Base-by-base conservation (phyloP, 208 protist species). In the Endotrypanum monterogeii region DNA sequence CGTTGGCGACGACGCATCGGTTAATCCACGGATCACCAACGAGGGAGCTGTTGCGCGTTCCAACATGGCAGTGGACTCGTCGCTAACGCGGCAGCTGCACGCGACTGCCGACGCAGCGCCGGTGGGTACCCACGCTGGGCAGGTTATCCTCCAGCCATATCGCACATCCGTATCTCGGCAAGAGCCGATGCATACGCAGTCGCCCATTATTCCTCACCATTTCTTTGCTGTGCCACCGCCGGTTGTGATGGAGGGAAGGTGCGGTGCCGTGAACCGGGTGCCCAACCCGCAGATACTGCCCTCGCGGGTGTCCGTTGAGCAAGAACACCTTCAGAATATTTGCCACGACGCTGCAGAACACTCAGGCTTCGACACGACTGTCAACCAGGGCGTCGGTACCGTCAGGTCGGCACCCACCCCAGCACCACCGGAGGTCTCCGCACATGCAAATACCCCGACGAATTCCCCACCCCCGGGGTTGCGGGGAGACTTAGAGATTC, bases 151-250 rank as follows among this genome's bases (percentile, higher is more conserved):
- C 50, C 30, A 25, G 14, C 46, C 46, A 8, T 28, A 44, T 50
- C 35, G 16, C 14, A 23, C 71, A 39, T 35, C 65, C 41, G 16
- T 51, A 25, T 23, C 55, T 54, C 41, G 7, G 30, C 23, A 14
- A 35, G 51, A 9, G 18, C 20, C 30, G 14, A 7, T 71, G 6
- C 9, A 32, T 46, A 41, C 12, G 60, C 35, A 65, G 60, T 23
- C 8, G 48, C 18, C 28, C 52, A 20, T 51, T 0, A 11, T 35
- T 18, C 51, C 62, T 44, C 73, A 67, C 14, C 37, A 39, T 3
- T 74, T 68, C 16, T 68, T 23, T 18, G 60, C 67, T 14, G 61
- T 74, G 11, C 60, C 74, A 6, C 74, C 74, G 35, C 52, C 39
- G 50, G n/a, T 32, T 32, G n/a, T 30, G 16, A 18, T 35, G n/a